A percentile compares a stretch with the other conserved stretches of the same genome.
Evolutionary conservation across 805 yeast genomes (phyloP).

Genomic region (Pichia scutulata): DNA sequence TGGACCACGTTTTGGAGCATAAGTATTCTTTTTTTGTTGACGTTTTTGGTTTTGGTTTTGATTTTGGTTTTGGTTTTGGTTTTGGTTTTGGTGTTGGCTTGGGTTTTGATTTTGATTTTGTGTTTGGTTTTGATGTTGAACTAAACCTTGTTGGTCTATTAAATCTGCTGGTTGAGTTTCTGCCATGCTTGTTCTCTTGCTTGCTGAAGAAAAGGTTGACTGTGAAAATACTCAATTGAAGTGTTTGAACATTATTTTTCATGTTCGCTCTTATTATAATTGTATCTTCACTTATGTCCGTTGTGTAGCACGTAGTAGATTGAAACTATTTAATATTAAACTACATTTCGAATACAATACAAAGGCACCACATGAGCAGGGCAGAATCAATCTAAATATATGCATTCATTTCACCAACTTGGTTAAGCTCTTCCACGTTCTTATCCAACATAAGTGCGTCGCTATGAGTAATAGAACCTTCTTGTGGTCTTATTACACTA

Average conservation of each 20-base stretch:
- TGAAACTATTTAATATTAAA: too few relatives aligned
- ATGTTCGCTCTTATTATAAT: neutral
- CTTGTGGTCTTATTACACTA: constrained; percentile 11
- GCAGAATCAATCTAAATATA: neutral
- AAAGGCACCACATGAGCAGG: too few relatives aligned
- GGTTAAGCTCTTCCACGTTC: constrained; percentile 2
- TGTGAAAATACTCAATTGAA: too few relatives aligned
- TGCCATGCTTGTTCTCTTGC: neutral
- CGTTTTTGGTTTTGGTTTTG: neutral
- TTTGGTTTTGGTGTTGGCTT: constrained; percentile 6
- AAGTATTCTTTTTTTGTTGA: constrained; percentile 16
- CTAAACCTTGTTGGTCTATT: neutral
- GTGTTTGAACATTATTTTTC: too few relatives aligned
- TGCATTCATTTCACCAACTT: constrained; percentile 7
- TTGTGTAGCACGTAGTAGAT: too few relatives aligned
- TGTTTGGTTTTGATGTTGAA: too few relatives aligned
- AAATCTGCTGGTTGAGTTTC: neutral
- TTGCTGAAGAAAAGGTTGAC: neutral
- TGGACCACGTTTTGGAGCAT: constrained; percentile 84
- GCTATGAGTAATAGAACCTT: neutral
- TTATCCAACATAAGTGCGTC: neutral
- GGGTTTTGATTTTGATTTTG: neutral
- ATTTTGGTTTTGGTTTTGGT: neutral
- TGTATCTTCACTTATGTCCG: too few relatives aligned
- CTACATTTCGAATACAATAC: neutral